Evolutionary conservation across 495 filamentous ascomycete genomes (phyloP).

Genomic region (Aspergillus sparsus): DNA sequence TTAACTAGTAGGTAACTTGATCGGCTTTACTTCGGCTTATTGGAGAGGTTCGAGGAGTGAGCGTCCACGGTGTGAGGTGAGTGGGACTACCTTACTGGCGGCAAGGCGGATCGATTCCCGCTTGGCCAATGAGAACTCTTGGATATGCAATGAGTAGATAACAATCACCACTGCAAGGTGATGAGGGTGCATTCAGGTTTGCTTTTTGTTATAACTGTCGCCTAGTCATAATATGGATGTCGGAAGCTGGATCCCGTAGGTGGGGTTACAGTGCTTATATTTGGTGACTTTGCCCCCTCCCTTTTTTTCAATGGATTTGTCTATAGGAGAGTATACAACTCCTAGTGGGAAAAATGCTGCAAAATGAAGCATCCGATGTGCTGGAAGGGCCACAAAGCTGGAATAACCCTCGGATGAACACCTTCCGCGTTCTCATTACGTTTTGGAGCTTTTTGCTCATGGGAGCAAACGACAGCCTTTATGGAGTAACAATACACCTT

Average conservation of each 20-base stretch:
- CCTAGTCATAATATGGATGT: too few species aligned
- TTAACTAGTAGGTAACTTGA: too few species aligned
- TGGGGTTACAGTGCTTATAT: too few species aligned
- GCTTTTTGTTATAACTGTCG: too few species aligned
- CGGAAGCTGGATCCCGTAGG: too few species aligned
- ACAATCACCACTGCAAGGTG: too few species aligned
- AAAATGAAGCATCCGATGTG: not conserved
- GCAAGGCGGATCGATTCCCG: not conserved
- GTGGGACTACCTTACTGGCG: not conserved
- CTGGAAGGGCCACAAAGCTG: not conserved
- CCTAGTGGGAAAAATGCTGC: too few species aligned
- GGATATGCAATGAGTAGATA: not conserved
- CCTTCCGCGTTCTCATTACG: constrained; percentile 8
- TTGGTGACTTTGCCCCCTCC: too few species aligned
- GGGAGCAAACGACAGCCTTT: constrained; percentile 75
- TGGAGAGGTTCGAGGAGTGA: too few species aligned
- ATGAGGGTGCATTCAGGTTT: too few species aligned
- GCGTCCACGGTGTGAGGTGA: too few species aligned
- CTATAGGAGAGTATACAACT: not conserved
- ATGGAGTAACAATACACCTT: constrained; percentile 40
- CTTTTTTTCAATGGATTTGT: not conserved
- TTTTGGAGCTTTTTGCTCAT: constrained; percentile 53
- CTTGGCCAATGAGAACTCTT: not conserved
- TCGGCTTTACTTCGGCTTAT: too few species aligned
- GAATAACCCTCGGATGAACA: not conserved